Percentiles rank a stretch among this genome's conserved stretches.
These are phyloP conservation scores for Baeospora myosura DNA, from an alignment of 1,284 basidiomycete species.

Conservation along the genomic window DNA sequence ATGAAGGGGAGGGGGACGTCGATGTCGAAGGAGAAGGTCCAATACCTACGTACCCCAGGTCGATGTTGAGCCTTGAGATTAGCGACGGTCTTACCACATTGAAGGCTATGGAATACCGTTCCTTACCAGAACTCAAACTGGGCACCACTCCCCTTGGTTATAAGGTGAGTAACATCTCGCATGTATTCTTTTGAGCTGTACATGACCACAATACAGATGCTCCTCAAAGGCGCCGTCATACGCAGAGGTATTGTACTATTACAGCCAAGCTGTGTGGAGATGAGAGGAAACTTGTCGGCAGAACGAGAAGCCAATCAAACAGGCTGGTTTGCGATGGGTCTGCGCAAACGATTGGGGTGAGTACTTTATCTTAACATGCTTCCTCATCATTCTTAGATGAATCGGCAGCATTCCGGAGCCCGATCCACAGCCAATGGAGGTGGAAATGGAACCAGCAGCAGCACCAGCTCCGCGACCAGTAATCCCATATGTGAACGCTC, in stretches of 20 bases:
- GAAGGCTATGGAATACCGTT: constrained; percentile 63
- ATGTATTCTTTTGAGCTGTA: constrained; percentile 2
- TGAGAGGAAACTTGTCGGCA: constrained; percentile 51
- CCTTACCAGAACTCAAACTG: constrained; percentile 51
- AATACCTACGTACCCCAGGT: constrained; percentile 65
- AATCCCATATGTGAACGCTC: constrained; percentile 11
- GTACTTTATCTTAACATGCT: constrained; percentile 14
- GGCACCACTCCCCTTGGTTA: constrained; percentile 64
- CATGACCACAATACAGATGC: constrained; percentile 36
- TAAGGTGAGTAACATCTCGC: constrained; percentile 44
- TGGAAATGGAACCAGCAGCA: constrained; percentile 4
- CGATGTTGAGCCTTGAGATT: constrained; percentile 61
- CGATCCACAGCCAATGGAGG: background rate
- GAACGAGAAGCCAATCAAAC: constrained; percentile 52
- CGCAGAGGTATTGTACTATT: constrained; percentile 62
- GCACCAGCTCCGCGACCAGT: constrained; percentile 1
- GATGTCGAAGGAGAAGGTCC: constrained; percentile 53
- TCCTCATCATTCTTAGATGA: background rate
- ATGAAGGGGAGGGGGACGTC: constrained; percentile 51
- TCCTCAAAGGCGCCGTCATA: constrained; percentile 55
- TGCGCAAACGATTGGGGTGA: constrained; percentile 58
- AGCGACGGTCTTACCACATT: constrained; percentile 57
- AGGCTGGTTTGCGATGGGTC: constrained; percentile 44
- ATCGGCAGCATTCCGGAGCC: constrained; percentile 4
- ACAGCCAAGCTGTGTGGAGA: constrained; percentile 50